phyloP scores from a whole-genome alignment of 805 yeast genomes.

The Candida bentonensis region DNA sequence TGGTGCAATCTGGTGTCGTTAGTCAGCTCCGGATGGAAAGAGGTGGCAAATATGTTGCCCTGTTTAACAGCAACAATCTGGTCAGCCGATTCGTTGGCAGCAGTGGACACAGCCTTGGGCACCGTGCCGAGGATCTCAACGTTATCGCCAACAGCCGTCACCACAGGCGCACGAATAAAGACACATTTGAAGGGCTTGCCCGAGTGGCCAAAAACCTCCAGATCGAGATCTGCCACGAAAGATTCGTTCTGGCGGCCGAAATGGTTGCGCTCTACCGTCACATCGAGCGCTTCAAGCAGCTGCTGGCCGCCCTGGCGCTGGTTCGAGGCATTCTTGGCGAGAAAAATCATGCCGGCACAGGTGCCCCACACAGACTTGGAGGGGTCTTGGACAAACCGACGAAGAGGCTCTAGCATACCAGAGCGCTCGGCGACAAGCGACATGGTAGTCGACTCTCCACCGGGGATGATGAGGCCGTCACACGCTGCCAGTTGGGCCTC shows the following conservation, averaged over 20 bases:
- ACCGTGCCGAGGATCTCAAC: constrained; percentile 17
- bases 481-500: constrained; percentile 34
- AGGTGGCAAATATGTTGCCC: constrained; percentile 53
- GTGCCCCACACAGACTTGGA: constrained; percentile 68
- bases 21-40: constrained; percentile 69
- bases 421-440: constrained; percentile 58
- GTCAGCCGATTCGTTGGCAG: constrained; percentile 13
- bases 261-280: constrained; percentile 55
- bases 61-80: constrained; percentile 62
- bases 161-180: constrained; percentile 69
- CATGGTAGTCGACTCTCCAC: constrained; percentile 36
- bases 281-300: constrained; percentile 49
- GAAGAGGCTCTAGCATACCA: constrained; percentile 40
- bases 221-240: constrained; percentile 35
- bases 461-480: constrained; percentile 54
- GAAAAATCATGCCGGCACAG: constrained; percentile 67
- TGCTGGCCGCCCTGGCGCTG: constrained; percentile 33
- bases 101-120: neutral
- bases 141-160: constrained; percentile 17
- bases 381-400: constrained; percentile 32
- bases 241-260: constrained; percentile 69
- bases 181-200: constrained; percentile 26
- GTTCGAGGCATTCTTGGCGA: constrained; percentile 42
- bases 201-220: constrained; percentile 22
- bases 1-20: constrained; percentile 47